A percentile compares a stretch with the other conserved stretches of the same genome.
These are phyloP conservation scores for Diplocarpon mali DNA, from an alignment of 2,329 filamentous ascomycete species.

Conservation along the genomic window DNA sequence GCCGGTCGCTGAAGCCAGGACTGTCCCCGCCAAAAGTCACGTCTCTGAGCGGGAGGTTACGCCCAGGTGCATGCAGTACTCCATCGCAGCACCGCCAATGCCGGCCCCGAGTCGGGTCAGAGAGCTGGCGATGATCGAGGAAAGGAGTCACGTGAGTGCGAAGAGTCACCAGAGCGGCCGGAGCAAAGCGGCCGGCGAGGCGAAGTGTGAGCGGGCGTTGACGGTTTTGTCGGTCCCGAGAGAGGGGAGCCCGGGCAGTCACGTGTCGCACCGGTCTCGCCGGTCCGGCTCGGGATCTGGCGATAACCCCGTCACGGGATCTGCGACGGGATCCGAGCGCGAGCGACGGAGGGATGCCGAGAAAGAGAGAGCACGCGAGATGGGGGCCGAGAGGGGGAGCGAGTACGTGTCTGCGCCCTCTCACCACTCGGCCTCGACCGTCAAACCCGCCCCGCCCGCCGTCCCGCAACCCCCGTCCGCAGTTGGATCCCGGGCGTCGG, in stretches of 20 bases:
- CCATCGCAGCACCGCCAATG: not conserved
- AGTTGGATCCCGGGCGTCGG: not conserved
- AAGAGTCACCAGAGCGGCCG: not conserved
- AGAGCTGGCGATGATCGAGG: conserved; percentile 10
- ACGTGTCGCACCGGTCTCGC: not conserved
- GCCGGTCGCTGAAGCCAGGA: conserved; percentile 5
- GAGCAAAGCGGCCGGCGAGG: not conserved
- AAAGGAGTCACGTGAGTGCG: conserved; percentile 7
- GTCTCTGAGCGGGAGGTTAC: conserved; percentile 6
- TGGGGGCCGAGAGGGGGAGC: not conserved
- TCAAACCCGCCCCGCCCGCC: conserved; percentile 1
- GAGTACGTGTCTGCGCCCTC: conserved; percentile 1
- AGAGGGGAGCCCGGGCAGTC: conserved; percentile 1
- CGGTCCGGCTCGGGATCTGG: not conserved
- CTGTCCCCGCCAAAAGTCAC: conserved; percentile 10
- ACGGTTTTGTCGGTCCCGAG: not conserved
- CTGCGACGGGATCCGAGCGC: not conserved
- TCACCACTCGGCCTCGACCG: conserved; percentile 1
- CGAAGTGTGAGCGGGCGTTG: not conserved
- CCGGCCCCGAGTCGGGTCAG: not conserved
- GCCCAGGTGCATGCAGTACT: conserved; percentile 13
- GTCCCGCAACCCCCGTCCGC: not conserved
- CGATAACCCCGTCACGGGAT: not conserved
- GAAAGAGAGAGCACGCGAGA: not conserved
- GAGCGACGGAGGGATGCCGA: not conserved